Evolutionary conservation across 2,329 filamentous ascomycete species (phyloP), one percentile per base, ranked within the genome.

Genomic region (Pseudocercospora pini-densiflorae): DNA sequence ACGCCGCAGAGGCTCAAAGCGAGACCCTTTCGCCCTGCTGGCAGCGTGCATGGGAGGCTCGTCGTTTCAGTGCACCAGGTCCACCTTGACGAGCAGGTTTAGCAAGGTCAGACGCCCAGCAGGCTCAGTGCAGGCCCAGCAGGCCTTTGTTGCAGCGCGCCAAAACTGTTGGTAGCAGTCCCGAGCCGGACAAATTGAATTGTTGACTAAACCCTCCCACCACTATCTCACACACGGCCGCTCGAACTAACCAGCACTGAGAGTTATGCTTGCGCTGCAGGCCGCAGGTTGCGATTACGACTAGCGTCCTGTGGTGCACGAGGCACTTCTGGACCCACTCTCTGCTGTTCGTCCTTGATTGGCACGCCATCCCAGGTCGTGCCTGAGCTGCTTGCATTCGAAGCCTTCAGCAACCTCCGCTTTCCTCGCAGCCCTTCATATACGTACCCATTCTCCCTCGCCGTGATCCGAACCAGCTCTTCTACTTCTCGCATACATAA

Each of bases 261-360:
- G 33, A 5, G 8, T 36, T 12, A 36, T 36, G 33, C 33, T 36
- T 47, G 29, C 45, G 49, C 24, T 31, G 29, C 43, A 36, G 53
- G 29, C 36, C 47, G 27, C 54, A 23, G 21, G 60, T 36, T 47
- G 49, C 49, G 33, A 43, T 55, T 61, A 31, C 43, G 54, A 55
- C 63, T 59, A 47, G 53, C 59, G 40, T 53, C 55, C 31, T 59
- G 57, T 40, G 49, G 63, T 59, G 63, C 63, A 65, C 63, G 63
- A 58, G 59, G 63, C 63, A 36, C 59, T n/a, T 60, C 29, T 40
- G 29, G 64, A 59, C 64, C 64, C 59, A 62, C 59, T 45, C n/a
- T 33, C 21, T 60, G 58, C 58, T 60, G 58, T 27, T 21, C 36
- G 58, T 27, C 9, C 16, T 29, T 60, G 59, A 43, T 62, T 59